Evolutionary conservation across 352 stramenopile species (phyloP), one percentile per base, ranked within the genome.

Genomic region (Globisporangium mamillatum): DNA sequence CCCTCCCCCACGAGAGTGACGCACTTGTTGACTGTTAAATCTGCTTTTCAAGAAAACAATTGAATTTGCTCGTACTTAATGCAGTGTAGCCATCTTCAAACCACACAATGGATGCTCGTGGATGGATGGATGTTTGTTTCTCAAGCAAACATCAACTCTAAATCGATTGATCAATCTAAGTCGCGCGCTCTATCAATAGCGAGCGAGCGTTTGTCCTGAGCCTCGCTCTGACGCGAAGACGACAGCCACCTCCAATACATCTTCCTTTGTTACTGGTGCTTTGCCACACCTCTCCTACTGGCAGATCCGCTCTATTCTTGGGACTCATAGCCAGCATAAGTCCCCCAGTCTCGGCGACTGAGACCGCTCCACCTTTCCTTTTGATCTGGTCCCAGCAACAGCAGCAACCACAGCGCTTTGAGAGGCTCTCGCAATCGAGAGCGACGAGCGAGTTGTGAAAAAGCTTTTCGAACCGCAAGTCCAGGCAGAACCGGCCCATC

Each of bases 171-270:
- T 63, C 56, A 3, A 63, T n/a, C 9, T 27, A 34, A 48, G 34
- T 36, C 14, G n/a, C 22, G 10, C 34, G 16, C 41, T 50, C 61
- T 67, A 67, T 67, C n/a, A 60, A 67, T 67, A 66, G 48, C 44
- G 4, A 16, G 36, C 24, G 12, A 58, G 44, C 20, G 12, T 52
- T 52, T 22, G 44, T n/a, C 44, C 44, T 52, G 44, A 52, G 44
- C 44, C 18, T n/a, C 18, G 18, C 44, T 52, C 44, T n/a, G 44
- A 32, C n/a, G n/a, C 34, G 3, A 53, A 24, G 54, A 60, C 25
- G 54, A 59, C 53, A 50, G n/a, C 16, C 24, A 4, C 9, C 14
- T 12, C 29, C 53, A 12, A 7, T 34, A 34, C 3, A 20, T 22
- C 1, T 20, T 60, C 27, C 27, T 24, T 8, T 60, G 25, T 14